These are phyloP conservation scores for Friedmanniomyces endolithicus DNA, from an alignment of 495 filamentous ascomycete genomes.

Conservation along the genomic window DNA sequence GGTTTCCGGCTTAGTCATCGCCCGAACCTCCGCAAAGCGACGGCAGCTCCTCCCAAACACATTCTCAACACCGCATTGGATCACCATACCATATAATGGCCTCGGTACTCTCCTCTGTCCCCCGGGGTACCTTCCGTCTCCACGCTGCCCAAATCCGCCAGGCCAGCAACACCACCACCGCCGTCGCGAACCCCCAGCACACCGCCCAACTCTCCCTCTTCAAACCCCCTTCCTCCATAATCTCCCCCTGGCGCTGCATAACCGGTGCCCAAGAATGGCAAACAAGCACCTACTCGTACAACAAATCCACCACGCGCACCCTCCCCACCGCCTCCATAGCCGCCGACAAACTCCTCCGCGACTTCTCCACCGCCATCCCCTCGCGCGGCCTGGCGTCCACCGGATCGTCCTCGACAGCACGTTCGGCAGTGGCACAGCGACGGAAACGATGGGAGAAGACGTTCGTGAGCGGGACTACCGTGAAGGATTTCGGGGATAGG, in stretches of 20 bases:
- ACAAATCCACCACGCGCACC: constrained; percentile 10
- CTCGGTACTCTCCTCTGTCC: not conserved
- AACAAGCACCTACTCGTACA: constrained; percentile 20
- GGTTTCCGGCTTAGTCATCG: not conserved
- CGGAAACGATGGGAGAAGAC: constrained; percentile 1
- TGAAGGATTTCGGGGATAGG: constrained; percentile 18
- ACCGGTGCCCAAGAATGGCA: constrained; percentile 21
- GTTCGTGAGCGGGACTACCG: constrained; percentile 3
- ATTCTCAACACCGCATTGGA: not conserved
- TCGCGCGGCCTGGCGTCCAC: not conserved
- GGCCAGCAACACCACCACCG: not conserved
- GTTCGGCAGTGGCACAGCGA: constrained; percentile 2
- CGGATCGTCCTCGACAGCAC: not conserved
- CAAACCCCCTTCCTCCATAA: constrained; percentile 10
- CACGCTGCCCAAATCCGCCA: not conserved
- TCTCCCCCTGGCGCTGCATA: constrained; percentile 10
- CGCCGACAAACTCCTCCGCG: constrained; percentile 10
- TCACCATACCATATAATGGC: not conserved
- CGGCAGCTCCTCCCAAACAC: not conserved
- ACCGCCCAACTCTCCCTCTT: constrained; percentile 6
- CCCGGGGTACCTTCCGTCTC: constrained; percentile 3
- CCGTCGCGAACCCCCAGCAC: not conserved
- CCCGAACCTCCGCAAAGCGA: not conserved
- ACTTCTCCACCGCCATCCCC: constrained; percentile 7
- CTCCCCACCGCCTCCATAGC: constrained; percentile 9